phyloP scores from a whole-genome alignment of 2,329 filamentous ascomycete genomes.

The Fusarium sp. region DNA sequence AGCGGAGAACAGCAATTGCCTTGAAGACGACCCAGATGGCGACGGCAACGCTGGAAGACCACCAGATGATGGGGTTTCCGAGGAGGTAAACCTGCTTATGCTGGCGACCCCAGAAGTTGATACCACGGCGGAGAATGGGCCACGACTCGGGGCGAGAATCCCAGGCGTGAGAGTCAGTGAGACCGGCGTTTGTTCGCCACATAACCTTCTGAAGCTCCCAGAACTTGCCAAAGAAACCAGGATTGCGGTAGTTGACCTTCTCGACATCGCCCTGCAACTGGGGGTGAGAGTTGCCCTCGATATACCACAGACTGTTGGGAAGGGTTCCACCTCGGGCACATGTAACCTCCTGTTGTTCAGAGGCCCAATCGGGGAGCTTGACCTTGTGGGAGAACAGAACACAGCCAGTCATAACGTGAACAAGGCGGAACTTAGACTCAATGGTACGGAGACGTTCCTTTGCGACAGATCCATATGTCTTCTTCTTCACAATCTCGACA shows the following conservation, averaged over 20 bases:
- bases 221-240: constrained; percentile 97
- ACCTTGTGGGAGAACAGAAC: constrained; percentile 98
- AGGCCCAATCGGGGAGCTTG: constrained; percentile 98
- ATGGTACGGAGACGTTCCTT: constrained; percentile 92
- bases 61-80: constrained; percentile 96
- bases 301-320: constrained; percentile 97
- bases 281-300: constrained; percentile 91
- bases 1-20: constrained; percentile 85
- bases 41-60: constrained; percentile 83
- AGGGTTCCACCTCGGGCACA: constrained; percentile 91
- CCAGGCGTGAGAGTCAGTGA: constrained; percentile 97
- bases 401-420: constrained; percentile 97
- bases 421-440: constrained; percentile 93
- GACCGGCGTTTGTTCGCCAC: constrained; percentile 98
- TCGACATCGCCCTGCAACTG: constrained; percentile 79
- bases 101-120: constrained; percentile 99
- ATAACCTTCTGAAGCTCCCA: constrained; percentile 97
- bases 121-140: constrained; percentile 91
- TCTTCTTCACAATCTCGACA: constrained; percentile 90
- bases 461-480: constrained; percentile 82
- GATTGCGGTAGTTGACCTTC: constrained; percentile 95
- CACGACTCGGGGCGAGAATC: constrained; percentile 94
- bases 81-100: constrained; percentile 96
- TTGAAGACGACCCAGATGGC: constrained; percentile 85
- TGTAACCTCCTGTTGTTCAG: constrained; percentile 98